Conservation (phyloP, 2,329 filamentous ascomycete species). For the Ilyonectria sp. region DNA sequence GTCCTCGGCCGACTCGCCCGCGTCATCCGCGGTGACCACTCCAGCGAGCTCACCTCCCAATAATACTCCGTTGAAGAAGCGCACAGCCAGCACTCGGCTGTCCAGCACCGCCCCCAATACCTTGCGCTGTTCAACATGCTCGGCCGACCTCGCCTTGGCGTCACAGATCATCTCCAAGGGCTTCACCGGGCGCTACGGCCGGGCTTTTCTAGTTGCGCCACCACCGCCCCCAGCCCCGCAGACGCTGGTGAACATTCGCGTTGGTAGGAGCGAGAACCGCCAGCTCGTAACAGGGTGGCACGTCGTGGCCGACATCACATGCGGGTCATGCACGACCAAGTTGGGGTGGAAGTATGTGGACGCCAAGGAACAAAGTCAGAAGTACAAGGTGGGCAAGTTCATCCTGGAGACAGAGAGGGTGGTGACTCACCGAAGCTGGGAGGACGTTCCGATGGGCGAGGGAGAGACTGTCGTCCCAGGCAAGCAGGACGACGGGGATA, state of each 20-base stretch:
- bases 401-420: slow-evolving; percentile 75
- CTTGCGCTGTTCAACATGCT: slow-evolving; percentile 72
- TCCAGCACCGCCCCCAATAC: slow-evolving; percentile 66
- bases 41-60: slow-evolving; percentile 47
- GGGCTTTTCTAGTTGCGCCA: slow-evolving; percentile 72
- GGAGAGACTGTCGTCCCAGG: slow-evolving; percentile 25
- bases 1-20: slow-evolving; percentile 47
- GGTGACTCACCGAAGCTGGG: slow-evolving; percentile 68
- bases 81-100: slow-evolving; percentile 49
- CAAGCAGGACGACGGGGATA: slow-evolving; percentile 44
- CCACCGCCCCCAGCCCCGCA: slow-evolving; percentile 44
- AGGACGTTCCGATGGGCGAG: slow-evolving; percentile 46
- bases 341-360: slow-evolving; percentile 80
- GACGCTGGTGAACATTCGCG: slow-evolving; percentile 67
- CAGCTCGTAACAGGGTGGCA: slow-evolving; percentile 75
- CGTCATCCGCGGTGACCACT: slow-evolving; percentile 49
- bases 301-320: slow-evolving; percentile 75
- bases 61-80: slow-evolving; percentile 34
- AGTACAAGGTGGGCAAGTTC: slow-evolving; percentile 79
- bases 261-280: slow-evolving; percentile 69
- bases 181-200: slow-evolving; percentile 76
- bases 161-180: slow-evolving; percentile 76
- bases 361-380: slow-evolving; percentile 71
- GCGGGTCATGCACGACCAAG: slow-evolving; percentile 68
- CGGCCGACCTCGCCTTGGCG: slow-evolving; percentile 72